Conservation (phyloP, 768 basidiomycete genomes). For the Phylloporus sp. region DNA sequence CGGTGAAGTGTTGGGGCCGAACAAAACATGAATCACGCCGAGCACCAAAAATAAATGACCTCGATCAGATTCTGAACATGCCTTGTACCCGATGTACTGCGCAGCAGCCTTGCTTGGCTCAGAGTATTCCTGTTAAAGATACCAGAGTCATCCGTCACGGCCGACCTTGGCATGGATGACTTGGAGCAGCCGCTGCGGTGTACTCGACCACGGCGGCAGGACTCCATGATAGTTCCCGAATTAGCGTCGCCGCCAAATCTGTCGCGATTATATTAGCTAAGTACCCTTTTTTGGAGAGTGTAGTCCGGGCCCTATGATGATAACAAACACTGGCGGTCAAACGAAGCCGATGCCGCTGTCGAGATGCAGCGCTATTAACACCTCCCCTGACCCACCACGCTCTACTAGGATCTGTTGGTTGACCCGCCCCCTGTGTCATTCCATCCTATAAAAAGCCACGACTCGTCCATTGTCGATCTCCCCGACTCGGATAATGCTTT, state of each 20-base stretch:
- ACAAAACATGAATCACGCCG: too few species aligned
- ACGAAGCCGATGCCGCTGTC: conserved; percentile 23
- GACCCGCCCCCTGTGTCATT: conserved; percentile 10
- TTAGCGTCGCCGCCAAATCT: too few species aligned
- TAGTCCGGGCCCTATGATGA: conserved; percentile 6
- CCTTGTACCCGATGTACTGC: too few species aligned
- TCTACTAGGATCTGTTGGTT: conserved; percentile 25
- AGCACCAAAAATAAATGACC: too few species aligned
- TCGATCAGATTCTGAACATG: too few species aligned
- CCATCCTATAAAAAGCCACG: conserved; percentile 24
- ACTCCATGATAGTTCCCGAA: too few species aligned
- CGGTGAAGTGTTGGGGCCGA: neutral
- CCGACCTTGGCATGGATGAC: too few species aligned
- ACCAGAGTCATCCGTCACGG: too few species aligned
- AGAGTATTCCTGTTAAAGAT: too few species aligned
- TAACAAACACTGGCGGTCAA: conserved; percentile 24
- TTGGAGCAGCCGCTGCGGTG: too few species aligned
- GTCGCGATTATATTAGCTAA: conserved; percentile 21
- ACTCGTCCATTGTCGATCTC: neutral
- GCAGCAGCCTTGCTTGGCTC: too few species aligned
- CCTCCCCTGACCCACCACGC: conserved; percentile 15
- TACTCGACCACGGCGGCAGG: too few species aligned
- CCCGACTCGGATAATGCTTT: conserved; percentile 8
- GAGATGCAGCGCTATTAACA: conserved; percentile 18
- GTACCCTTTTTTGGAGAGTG: conserved; percentile 12